Evolutionary conservation across 495 filamentous ascomycete genomes (phyloP).

Genomic region (Penicillium salamii): DNA sequence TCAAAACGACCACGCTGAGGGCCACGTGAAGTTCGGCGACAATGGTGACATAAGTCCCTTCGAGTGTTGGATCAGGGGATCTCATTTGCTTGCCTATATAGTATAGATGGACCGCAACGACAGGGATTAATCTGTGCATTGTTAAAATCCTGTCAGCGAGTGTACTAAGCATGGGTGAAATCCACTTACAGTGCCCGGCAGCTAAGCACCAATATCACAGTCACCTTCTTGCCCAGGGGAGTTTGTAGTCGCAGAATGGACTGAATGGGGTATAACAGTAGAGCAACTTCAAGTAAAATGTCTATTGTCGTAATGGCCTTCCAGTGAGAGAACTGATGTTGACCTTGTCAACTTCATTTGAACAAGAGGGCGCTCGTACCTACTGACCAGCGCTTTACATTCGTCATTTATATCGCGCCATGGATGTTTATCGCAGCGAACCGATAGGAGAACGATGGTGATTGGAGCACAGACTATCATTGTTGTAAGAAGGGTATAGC

Average conservation of each 20-base stretch:
- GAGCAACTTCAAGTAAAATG: constrained; percentile 15
- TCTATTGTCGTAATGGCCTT: constrained; percentile 21
- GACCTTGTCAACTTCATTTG: not conserved
- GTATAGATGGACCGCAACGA: constrained; percentile 19
- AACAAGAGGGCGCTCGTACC: not conserved
- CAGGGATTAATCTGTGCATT: constrained; percentile 18
- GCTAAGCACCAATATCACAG: constrained; percentile 16
- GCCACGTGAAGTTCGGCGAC: constrained; percentile 23
- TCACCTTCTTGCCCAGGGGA: constrained; percentile 6
- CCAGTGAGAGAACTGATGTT: constrained; percentile 22
- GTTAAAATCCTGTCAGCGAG: not conserved
- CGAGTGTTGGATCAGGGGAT: constrained; percentile 16
- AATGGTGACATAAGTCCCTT: constrained; percentile 16
- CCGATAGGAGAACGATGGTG: constrained; percentile 10
- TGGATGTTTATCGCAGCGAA: constrained; percentile 14
- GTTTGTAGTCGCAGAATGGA: constrained; percentile 17
- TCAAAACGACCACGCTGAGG: constrained; percentile 19
- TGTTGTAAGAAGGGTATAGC: constrained; percentile 5
- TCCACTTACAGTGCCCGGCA: constrained; percentile 18
- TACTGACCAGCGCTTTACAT: constrained; percentile 14
- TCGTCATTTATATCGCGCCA: constrained; percentile 18
- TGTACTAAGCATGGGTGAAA: not conserved
- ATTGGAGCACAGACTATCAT: constrained; percentile 6
- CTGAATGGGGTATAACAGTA: constrained; percentile 15
- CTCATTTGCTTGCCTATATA: constrained; percentile 16